A percentile compares a stretch with the other conserved stretches of the same genome.
These are phyloP conservation scores for Spiromastix sp. DNA, from an alignment of 2,329 filamentous ascomycete species.

Conservation along the genomic window DNA sequence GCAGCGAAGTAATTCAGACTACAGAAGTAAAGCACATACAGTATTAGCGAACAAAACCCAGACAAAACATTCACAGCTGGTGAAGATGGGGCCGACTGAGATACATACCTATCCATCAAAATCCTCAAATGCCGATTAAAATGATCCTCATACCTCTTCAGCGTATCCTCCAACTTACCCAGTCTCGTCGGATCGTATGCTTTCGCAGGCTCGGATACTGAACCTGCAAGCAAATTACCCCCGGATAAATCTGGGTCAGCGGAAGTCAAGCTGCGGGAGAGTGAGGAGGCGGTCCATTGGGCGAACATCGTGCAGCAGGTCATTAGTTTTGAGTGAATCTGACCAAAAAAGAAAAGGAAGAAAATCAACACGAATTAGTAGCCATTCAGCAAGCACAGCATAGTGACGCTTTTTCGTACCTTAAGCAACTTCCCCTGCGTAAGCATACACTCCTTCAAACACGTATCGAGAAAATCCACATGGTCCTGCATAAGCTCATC, in stretches of 20 bases:
- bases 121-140: conserved; percentile 91
- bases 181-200: conserved; percentile 51
- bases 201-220: conserved; percentile 15
- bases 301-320: conserved; percentile 92
- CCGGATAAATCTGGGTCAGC: conserved; percentile 64
- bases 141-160: conserved; percentile 86
- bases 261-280: conserved; percentile 74
- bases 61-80: neutral
- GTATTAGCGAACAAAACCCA: neutral
- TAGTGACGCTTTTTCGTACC: too few relatives aligned
- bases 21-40: conserved; percentile 5
- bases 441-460: conserved; percentile 97
- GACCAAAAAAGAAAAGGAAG: conserved; percentile 3
- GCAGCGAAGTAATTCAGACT: conserved; percentile 87
- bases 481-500: conserved; percentile 99
- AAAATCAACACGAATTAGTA: too few relatives aligned
- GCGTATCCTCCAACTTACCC: conserved; percentile 71
- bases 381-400: too few relatives aligned
- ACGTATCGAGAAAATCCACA: conserved; percentile 95
- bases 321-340: conserved; percentile 98
- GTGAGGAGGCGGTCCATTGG: conserved; percentile 67
- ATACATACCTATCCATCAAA: conserved; percentile 61
- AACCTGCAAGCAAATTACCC: conserved; percentile 13
- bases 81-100: conserved; percentile 3
- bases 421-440: conserved; percentile 91